Evolutionary conservation across 2,329 filamentous ascomycete species (phyloP).

Genomic region (Ascocoryne sarcoides): DNA sequence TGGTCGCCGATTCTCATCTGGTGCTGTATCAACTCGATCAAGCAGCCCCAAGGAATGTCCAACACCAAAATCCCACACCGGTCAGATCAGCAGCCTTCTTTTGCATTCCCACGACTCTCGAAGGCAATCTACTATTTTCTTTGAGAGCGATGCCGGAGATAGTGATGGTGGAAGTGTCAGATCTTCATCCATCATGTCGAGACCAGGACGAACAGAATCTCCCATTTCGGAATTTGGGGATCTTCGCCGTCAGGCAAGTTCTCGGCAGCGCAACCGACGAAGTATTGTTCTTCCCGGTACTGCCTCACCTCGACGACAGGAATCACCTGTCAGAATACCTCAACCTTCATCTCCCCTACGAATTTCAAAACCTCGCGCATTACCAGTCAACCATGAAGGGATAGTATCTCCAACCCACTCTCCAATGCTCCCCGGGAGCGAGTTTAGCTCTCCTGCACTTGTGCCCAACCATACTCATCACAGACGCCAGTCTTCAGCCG

Average conservation of each 20-base stretch:
- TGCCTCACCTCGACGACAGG: slow-evolving; percentile 73
- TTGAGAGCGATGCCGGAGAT: slow-evolving; percentile 68
- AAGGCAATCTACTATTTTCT: slow-evolving; percentile 64
- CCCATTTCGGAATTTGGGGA: slow-evolving; percentile 79
- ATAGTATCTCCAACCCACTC: slow-evolving; percentile 82
- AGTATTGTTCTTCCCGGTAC: slow-evolving; percentile 77
- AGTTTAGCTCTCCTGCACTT: slow-evolving; percentile 68
- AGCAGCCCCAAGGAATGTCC: slow-evolving; percentile 86
- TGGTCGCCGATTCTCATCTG: slow-evolving; percentile 42
- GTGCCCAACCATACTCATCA: slow-evolving; percentile 63
- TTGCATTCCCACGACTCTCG: slow-evolving; percentile 56
- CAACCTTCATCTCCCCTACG: slow-evolving; percentile 80
- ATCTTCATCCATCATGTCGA: slow-evolving; percentile 67
- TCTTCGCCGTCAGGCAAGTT: slow-evolving; percentile 66
- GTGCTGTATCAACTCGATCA: slow-evolving; percentile 62
- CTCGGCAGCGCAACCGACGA: slow-evolving; percentile 74
- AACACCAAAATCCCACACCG: slow-evolving; percentile 77
- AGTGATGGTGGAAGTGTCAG: slow-evolving; percentile 82
- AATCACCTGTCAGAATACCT: slow-evolving; percentile 70
- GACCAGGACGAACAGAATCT: slow-evolving; percentile 71
- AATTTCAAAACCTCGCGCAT: slow-evolving; percentile 68
- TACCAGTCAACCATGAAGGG: slow-evolving; percentile 51
- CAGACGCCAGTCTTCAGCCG: slow-evolving; percentile 83
- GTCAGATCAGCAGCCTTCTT: slow-evolving; percentile 44
- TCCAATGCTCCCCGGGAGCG: slow-evolving; percentile 73